Evolutionary conservation across 129 eudicot species (phyloP).

Genomic region (Tagetes patula): DNA sequence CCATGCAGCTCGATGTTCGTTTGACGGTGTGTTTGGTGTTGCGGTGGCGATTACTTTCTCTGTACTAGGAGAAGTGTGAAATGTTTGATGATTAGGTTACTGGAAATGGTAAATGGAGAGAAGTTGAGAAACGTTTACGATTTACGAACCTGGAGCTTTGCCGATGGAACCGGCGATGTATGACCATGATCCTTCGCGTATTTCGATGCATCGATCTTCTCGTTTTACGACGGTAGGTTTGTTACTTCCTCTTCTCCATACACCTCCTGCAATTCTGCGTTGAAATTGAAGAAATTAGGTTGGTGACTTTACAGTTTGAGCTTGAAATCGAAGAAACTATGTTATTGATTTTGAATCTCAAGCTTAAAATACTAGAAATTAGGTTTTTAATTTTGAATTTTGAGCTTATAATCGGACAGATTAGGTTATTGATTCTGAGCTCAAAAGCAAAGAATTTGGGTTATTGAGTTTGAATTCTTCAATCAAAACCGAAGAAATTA

Average conservation of each 20-base stretch:
- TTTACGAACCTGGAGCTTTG: conserved; percentile 62
- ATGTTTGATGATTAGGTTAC: conserved; percentile 1
- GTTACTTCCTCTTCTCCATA: conserved; percentile 94
- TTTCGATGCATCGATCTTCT: conserved; percentile 74
- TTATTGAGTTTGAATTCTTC: no score
- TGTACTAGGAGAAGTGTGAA: conserved; percentile 50
- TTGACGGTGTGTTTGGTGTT: conserved; percentile 65
- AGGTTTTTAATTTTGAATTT: no score
- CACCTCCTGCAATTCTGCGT: conserved; percentile 68
- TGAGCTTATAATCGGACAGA: no score
- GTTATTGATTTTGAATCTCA: no score
- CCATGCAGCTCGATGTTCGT: conserved; percentile 70
- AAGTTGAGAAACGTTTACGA: conserved; percentile 16
- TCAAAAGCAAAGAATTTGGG: no score
- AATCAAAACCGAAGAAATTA: no score
- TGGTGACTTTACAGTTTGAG: not conserved
- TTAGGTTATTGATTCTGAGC: no score
- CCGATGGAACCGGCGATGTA: conserved; percentile 82
- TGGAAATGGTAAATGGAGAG: not conserved
- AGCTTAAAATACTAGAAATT: no score
- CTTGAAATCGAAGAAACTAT: not conserved
- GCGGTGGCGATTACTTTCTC: conserved; percentile 93
- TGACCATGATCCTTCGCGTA: conserved; percentile 91
- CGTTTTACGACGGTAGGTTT: conserved; percentile 65
- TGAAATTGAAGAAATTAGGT: not conserved